Conservation (phyloP, 1,139 yeast species). For the Nematodospora anomalae region DNA sequence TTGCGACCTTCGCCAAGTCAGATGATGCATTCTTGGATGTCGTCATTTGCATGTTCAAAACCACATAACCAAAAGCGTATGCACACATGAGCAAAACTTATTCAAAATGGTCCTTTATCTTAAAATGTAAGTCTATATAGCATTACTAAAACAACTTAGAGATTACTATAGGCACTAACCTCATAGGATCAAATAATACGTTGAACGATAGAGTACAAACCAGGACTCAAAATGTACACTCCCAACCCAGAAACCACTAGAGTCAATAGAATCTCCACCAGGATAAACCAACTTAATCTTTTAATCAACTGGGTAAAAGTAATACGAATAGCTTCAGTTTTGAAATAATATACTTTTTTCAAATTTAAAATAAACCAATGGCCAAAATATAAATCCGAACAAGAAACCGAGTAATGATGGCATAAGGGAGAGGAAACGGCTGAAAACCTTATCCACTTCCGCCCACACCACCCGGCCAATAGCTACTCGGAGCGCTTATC, state of each 20-base stretch:
- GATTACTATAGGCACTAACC: slow-evolving; percentile 48
- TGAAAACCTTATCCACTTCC: slow-evolving; percentile 35
- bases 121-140: no score
- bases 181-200: slow-evolving; percentile 52
- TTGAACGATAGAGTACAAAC: slow-evolving; percentile 54
- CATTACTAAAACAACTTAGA: slow-evolving; percentile 51
- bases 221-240: slow-evolving; percentile 57
- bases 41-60: no score
- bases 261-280: slow-evolving; percentile 36
- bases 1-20: no score
- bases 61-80: no score
- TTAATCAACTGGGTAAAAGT: slow-evolving; percentile 20
- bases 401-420: slow-evolving; percentile 65
- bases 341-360: slow-evolving; percentile 21
- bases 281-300: slow-evolving; percentile 20
- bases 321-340: slow-evolving; percentile 21
- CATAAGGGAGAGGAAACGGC: slow-evolving; percentile 56
- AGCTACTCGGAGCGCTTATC: no score
- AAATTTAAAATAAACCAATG: slow-evolving; percentile 56
- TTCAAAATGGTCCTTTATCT: no score
- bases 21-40: no score
- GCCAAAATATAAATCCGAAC: slow-evolving; percentile 69
- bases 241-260: slow-evolving; percentile 45
- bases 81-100: no score
- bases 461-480: slow-evolving; percentile 57